Conservation (phyloP, 176 grass and related monocot genomes). For the Poa annua region DNA sequence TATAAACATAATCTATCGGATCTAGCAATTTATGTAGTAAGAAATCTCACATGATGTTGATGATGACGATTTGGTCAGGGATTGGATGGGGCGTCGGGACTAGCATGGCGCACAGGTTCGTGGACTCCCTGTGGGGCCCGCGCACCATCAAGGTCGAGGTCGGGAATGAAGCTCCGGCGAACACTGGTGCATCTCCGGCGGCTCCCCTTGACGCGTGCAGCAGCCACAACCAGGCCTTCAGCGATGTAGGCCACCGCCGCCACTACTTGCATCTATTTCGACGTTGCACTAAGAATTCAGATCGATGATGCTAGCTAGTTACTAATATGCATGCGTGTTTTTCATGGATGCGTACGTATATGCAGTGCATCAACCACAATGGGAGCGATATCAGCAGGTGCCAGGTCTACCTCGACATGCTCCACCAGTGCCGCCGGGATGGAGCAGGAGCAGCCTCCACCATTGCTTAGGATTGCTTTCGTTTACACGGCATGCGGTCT, state of each 20-base stretch:
- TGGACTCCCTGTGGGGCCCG: conserved; percentile 51
- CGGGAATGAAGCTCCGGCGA: neutral
- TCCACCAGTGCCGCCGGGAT: conserved; percentile 63
- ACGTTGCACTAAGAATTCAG: too few relatives aligned
- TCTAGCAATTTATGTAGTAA: too few relatives aligned
- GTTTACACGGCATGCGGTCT: too few relatives aligned
- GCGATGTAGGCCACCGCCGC: neutral
- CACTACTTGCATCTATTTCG: too few relatives aligned
- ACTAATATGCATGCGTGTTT: too few relatives aligned
- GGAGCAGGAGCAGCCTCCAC: neutral
- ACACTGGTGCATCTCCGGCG: neutral
- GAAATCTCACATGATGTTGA: too few relatives aligned
- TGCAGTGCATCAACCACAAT: conserved; percentile 68
- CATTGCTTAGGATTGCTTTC: neutral
- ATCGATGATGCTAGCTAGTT: too few relatives aligned
- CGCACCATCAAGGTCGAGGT: conserved; percentile 35
- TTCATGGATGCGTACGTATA: too few relatives aligned
- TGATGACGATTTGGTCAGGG: conserved; percentile 20
- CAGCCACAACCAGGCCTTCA: conserved; percentile 1
- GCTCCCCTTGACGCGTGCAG: neutral
- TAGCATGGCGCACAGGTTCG: conserved; percentile 42
- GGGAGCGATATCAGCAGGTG: conserved; percentile 72
- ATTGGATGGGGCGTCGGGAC: conserved; percentile 52
- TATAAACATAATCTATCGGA: too few relatives aligned
- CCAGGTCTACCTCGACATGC: conserved; percentile 76